phyloP scores from a whole-genome alignment of 2,329 filamentous ascomycete species.

The Thyridium curvatum region DNA sequence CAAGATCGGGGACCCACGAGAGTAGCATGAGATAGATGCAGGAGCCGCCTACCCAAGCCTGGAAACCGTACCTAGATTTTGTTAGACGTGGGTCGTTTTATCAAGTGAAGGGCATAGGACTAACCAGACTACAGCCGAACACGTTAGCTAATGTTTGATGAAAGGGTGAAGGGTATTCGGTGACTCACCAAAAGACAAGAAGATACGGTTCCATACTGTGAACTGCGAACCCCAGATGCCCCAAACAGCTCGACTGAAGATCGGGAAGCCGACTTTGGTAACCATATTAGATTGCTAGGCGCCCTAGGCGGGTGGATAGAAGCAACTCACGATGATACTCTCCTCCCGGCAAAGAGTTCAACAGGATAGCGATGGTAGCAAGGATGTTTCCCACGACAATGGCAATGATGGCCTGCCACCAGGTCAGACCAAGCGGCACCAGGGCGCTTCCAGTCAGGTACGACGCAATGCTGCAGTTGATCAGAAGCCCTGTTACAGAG shows the following conservation, averaged over 20 bases:
- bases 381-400: slow-evolving; percentile 31
- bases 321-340: slow-evolving; percentile 29
- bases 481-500: slow-evolving; percentile 30
- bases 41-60: slow-evolving; percentile 39
- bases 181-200: slow-evolving; percentile 30
- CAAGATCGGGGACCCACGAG: slow-evolving; percentile 35
- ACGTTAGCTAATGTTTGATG: no score
- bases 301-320: not conserved
- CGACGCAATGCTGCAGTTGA: slow-evolving; percentile 37
- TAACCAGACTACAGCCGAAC: slow-evolving; percentile 20
- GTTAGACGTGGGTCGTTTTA: slow-evolving; percentile 3
- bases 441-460: slow-evolving; percentile 34
- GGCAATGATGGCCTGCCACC: slow-evolving; percentile 35
- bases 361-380: slow-evolving; percentile 28
- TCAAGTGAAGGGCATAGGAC: not conserved
- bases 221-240: slow-evolving; percentile 18
- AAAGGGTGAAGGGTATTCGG: not conserved
- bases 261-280: slow-evolving; percentile 20
- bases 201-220: slow-evolving; percentile 29
- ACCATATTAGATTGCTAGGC: not conserved
- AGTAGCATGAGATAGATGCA: slow-evolving; percentile 38
- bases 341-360: slow-evolving; percentile 35
- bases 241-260: slow-evolving; percentile 24
- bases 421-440: slow-evolving; percentile 31
- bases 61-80: slow-evolving; percentile 38